Base-by-base conservation (phyloP, 192 early-diverging fungal genomes). In the Paraglomus brasilianum region DNA sequence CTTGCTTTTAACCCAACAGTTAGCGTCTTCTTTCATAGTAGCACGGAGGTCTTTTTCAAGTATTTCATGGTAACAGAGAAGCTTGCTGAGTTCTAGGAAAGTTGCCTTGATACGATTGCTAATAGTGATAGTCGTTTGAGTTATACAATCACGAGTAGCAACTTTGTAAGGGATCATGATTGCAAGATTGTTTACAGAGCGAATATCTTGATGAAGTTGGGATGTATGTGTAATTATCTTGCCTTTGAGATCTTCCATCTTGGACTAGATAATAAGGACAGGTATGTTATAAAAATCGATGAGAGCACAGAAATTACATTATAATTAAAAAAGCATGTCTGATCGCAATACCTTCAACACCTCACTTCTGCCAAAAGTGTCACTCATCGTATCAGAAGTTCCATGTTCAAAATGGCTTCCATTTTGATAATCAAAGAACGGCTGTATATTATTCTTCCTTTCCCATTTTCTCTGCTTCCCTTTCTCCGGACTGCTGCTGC, bases 21-120 rank as follows among this genome's bases (percentile, higher is more conserved):
- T 24, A 46, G 22, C 43, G 45, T 69, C 55, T 17, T 69, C 67
- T 56, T 58, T 69, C 6, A 69, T 56, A 10, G 67, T 55, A 24
- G 30, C 50, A 38, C 53, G 58, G 56, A 69, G 58, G 58, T 69
- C 67, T 69, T 69, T 69, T 70, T 91, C 86, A n/a, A 92, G 48
- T 55, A 89, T 85, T 43, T 89, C 87, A 13, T 86, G 82, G 77
- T 90, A 92, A 62, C 91, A 92, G 14, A 85, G 83, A 17, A 91
- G 69, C 38, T 86, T 78, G 49, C 83, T 87, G 42, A 88, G 72
- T 19, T 78, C 69, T 44, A 92, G 60, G 39, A 86, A 85, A 21
- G 85, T 77, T n/a, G 81, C 77, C 58, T 78, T 79, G 22, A 92
- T 70, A 21, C 79, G 74, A 57, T 75, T 77, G 0, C 86, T 84